These are phyloP conservation scores for Zygosaccharomyces bisporus DNA, from an alignment of 805 yeast species.

Conservation along the genomic window DNA sequence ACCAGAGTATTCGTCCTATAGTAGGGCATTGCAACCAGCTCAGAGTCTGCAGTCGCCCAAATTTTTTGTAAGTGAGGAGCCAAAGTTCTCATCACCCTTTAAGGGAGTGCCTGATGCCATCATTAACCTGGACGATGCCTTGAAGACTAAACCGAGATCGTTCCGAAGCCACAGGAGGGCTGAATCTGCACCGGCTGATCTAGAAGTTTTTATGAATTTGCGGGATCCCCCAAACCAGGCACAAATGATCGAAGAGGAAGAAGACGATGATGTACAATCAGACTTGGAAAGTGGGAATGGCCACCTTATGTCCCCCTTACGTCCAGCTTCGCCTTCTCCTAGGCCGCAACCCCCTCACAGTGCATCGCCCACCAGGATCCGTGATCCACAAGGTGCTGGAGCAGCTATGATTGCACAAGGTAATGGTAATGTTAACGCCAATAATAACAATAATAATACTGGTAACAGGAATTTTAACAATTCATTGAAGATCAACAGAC, in stretches of 20 bases:
- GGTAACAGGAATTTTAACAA: slow-evolving; percentile 18
- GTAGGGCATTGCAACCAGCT: background rate
- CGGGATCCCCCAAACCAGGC: background rate
- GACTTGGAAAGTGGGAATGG: slow-evolving; percentile 2
- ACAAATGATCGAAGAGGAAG: slow-evolving; percentile 26
- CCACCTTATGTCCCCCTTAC: slow-evolving; percentile 22
- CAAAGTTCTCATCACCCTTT: slow-evolving; percentile 30
- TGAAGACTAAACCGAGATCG: slow-evolving; percentile 37
- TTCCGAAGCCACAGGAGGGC: slow-evolving; percentile 46
- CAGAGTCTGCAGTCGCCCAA: slow-evolving; percentile 17
- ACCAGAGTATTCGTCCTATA: background rate
- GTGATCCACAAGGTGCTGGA: slow-evolving; percentile 4
- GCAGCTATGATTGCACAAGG: slow-evolving; percentile 1
- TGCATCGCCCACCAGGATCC: slow-evolving; percentile 1
- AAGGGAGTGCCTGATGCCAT: slow-evolving; percentile 49
- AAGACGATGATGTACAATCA: slow-evolving; percentile 9
- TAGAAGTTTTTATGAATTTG: slow-evolving; percentile 29
- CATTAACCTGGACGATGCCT: slow-evolving; percentile 54
- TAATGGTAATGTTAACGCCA: background rate
- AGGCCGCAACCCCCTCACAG: background rate
- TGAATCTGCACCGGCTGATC: slow-evolving; percentile 54
- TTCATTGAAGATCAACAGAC: slow-evolving; percentile 32
- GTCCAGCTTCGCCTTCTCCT: slow-evolving; percentile 23
- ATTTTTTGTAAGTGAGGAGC: slow-evolving; percentile 34
- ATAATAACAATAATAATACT: background rate